A percentile compares a stretch with the other conserved stretches of the same genome.
Evolutionary conservation across 2,329 filamentous ascomycete species (phyloP).

Genomic region (Exophiala alcalophila): DNA sequence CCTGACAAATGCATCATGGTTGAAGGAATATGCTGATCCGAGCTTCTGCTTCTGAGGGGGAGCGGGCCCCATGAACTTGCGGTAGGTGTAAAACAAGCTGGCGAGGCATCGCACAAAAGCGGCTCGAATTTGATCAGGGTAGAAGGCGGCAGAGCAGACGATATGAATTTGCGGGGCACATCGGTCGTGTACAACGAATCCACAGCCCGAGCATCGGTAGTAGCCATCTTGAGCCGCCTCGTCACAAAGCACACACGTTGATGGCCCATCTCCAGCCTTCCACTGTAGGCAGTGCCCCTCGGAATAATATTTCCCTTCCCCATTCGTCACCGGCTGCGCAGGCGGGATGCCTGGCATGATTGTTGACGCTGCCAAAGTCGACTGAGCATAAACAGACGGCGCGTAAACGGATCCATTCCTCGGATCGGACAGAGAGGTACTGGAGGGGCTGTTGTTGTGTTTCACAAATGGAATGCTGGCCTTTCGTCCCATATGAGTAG

Average conservation of each 20-base stretch:
- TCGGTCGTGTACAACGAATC: conserved; percentile 54
- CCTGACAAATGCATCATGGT: conserved; percentile 64
- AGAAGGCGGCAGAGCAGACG: conserved; percentile 66
- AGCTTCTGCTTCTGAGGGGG: conserved; percentile 58
- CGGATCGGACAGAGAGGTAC: conserved; percentile 44
- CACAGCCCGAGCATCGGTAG: conserved; percentile 49
- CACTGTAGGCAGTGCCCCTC: conserved; percentile 51
- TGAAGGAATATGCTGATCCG: conserved; percentile 56
- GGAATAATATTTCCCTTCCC: conserved; percentile 44
- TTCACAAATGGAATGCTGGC: conserved; percentile 70
- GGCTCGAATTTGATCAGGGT: conserved; percentile 63
- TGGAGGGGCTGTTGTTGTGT: conserved; percentile 51
- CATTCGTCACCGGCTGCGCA: conserved; percentile 40
- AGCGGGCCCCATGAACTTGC: conserved; percentile 59
- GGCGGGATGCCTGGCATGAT: conserved; percentile 46
- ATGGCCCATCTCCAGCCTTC: conserved; percentile 43
- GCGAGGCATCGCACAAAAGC: conserved; percentile 68
- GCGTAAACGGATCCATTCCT: conserved; percentile 48
- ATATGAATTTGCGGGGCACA: conserved; percentile 60
- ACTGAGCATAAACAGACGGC: conserved; percentile 50
- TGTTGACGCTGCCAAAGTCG: conserved; percentile 50
- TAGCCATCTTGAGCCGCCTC: conserved; percentile 59
- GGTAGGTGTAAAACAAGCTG: conserved; percentile 66
- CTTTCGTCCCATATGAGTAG: conserved; percentile 42
- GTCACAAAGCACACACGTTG: conserved; percentile 48